Evolutionary conservation across 202 grass and related monocot species (phyloP).

Genomic region (Schoenoplectus tabernaemontani): DNA sequence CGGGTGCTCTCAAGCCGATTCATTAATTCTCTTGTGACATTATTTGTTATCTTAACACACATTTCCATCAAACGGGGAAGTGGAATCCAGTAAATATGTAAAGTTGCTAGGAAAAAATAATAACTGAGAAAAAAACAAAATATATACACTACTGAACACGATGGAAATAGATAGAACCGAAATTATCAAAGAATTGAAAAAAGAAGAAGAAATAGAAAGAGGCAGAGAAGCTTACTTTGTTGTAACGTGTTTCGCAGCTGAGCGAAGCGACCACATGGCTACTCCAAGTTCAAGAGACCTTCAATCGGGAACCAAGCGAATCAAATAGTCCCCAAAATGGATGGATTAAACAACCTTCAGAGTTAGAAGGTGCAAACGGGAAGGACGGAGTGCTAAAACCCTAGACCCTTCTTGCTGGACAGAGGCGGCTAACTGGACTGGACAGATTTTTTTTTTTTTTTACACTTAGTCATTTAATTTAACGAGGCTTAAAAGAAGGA

Average conservation of each 20-base stretch:
- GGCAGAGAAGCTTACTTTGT: background rate
- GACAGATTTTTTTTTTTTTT: background rate
- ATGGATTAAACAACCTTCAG: background rate
- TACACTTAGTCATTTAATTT: too few relatives aligned
- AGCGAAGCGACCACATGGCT: slow-evolving; percentile 9
- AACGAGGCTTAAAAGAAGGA: too few relatives aligned
- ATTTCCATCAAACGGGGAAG: background rate
- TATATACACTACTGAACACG: background rate
- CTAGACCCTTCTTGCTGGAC: background rate
- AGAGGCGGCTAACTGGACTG: background rate
- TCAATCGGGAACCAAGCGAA: background rate
- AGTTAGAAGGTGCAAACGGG: background rate
- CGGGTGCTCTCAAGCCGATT: background rate
- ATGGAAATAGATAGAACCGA: background rate
- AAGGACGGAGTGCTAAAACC: slow-evolving; percentile 4
- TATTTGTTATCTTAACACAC: background rate
- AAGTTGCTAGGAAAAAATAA: background rate
- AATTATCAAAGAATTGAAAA: background rate
- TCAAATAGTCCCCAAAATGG: background rate
- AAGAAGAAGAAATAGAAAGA: background rate
- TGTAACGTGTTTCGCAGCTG: background rate
- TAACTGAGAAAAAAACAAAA: background rate
- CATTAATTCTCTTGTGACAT: background rate
- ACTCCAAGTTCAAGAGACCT: background rate
- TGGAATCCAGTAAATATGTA: background rate